phyloP scores from a whole-genome alignment of 164 flowering plant genomes.

The Houttuynia cordata region DNA sequence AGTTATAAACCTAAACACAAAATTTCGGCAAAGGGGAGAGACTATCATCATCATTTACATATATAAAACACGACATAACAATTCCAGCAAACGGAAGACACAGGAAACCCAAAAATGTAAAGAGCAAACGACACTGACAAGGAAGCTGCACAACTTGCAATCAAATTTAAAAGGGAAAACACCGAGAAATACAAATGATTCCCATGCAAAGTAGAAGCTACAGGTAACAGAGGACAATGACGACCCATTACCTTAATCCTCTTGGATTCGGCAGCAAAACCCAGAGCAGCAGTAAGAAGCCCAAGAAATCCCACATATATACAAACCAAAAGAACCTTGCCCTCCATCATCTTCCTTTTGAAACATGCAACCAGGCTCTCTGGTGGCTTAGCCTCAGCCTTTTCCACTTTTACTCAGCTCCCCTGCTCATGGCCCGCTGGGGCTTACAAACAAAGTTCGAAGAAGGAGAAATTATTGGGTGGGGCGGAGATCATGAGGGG shows the following conservation, averaged over 20 bases:
- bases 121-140: no score
- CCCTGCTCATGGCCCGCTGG: no score
- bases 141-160: background rate
- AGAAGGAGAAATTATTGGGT: no score
- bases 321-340: constrained; percentile 35
- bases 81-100: no score
- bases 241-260: constrained; percentile 45
- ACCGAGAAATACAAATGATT: background rate
- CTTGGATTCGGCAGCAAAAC: constrained; percentile 75
- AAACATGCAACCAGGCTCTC: background rate
- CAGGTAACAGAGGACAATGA: background rate
- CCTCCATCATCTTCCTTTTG: constrained; percentile 38
- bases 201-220: background rate
- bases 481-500: no score
- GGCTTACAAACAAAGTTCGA: no score
- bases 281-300: constrained; percentile 46
- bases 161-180: background rate
- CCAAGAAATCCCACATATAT: constrained; percentile 55
- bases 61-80: no score
- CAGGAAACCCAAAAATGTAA: no score
- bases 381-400: background rate
- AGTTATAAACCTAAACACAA: no score
- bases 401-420: no score
- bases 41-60: no score
- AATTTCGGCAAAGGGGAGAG: no score